Evolutionary conservation across 805 yeast species (phyloP).

Genomic region (Zygotorulaspora florentina): DNA sequence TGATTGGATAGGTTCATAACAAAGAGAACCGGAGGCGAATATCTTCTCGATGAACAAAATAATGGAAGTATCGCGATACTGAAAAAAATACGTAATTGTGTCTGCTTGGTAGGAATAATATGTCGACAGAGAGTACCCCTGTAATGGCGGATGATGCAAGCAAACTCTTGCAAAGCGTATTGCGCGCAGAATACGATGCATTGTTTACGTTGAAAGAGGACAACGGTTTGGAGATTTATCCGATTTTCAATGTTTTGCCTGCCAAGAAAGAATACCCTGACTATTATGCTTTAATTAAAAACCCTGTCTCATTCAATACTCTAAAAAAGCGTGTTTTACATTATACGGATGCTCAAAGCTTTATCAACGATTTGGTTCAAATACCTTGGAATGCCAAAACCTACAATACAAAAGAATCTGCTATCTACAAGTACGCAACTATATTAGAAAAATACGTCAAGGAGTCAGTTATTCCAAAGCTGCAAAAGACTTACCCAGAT

Average conservation of each 20-base stretch:
- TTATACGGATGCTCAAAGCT: constrained; percentile 62
- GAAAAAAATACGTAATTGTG: not conserved
- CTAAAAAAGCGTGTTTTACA: constrained; percentile 56
- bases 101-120: not conserved
- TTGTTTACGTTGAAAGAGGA: constrained; percentile 28
- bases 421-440: constrained; percentile 63
- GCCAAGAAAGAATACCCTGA: constrained; percentile 62
- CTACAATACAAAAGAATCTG: constrained; percentile 68
- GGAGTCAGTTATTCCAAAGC: constrained; percentile 35
- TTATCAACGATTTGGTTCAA: constrained; percentile 73
- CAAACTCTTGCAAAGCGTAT: constrained; percentile 7
- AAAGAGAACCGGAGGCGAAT: too few relatives aligned
- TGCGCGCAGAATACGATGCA: constrained; percentile 22
- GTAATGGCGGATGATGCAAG: constrained; percentile 7
- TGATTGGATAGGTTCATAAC: too few relatives aligned
- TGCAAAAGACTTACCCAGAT: constrained; percentile 34
- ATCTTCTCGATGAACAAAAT: too few relatives aligned
- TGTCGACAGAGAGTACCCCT: not conserved
- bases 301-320: constrained; percentile 78
- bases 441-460: constrained; percentile 42
- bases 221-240: constrained; percentile 28
- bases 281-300: constrained; percentile 71
- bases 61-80: too few relatives aligned
- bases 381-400: constrained; percentile 87
- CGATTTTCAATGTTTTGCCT: constrained; percentile 48